Evolutionary conservation across 1,284 basidiomycete genomes (phyloP).

Genomic region (Takashimella tepidaria): DNA sequence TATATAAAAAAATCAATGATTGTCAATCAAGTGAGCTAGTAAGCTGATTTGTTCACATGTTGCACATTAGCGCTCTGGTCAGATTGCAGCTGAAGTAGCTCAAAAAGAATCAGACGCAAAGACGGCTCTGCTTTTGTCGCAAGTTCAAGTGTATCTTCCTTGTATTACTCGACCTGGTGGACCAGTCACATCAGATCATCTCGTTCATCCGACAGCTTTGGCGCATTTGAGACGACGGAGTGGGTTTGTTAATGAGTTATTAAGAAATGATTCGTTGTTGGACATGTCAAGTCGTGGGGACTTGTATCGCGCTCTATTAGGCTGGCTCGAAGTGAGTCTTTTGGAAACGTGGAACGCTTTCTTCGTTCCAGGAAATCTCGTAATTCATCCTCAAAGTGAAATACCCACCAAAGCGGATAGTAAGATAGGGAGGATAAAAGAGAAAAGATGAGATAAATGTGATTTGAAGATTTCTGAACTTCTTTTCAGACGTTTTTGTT

Average conservation of each 20-base stretch:
- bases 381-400: too few relatives aligned
- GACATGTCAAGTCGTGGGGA: conserved; percentile 84
- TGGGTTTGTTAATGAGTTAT: conserved; percentile 73
- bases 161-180: conserved; percentile 66
- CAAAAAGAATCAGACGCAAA: conserved; percentile 67
- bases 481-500: too few relatives aligned
- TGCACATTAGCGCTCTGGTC: conserved; percentile 62
- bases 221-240: conserved; percentile 84
- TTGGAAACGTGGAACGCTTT: too few relatives aligned
- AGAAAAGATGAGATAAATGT: too few relatives aligned
- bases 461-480: too few relatives aligned
- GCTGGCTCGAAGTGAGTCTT: conserved; percentile 77
- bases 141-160: conserved; percentile 72
- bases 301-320: conserved; percentile 80
- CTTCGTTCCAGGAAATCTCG: too few relatives aligned
- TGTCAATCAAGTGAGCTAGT: too few relatives aligned
- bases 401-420: too few relatives aligned
- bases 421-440: too few relatives aligned
- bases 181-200: conserved; percentile 72
- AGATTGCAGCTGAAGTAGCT: conserved; percentile 64
- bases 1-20: neutral
- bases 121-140: conserved; percentile 61
- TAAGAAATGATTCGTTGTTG: conserved; percentile 81
- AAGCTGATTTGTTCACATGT: too few relatives aligned
- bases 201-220: conserved; percentile 79